Percentiles rank a stretch among this genome's conserved stretches.
Evolutionary conservation across 148 eudicot species (phyloP).

Genomic region (Cornus kousa): DNA sequence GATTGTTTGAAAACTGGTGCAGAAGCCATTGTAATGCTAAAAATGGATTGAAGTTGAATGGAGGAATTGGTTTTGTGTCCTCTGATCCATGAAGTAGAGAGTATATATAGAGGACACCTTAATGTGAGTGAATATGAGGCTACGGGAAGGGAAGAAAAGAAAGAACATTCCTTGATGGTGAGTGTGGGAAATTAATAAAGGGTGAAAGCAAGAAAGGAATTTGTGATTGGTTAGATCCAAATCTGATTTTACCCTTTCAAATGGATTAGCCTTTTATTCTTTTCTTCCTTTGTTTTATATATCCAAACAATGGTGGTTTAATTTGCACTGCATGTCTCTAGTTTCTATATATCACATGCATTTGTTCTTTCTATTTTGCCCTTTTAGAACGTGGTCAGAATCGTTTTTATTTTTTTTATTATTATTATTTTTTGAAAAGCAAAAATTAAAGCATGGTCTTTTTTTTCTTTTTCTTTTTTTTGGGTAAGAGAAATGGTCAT

Average conservation of each 20-base stretch:
- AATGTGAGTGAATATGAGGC: constrained; percentile 1
- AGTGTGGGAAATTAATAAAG: constrained; percentile 34
- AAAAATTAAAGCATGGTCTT: too few species aligned
- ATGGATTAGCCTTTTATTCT: constrained; percentile 13
- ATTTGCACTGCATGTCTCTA: too few species aligned
- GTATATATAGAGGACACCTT: constrained; percentile 5
- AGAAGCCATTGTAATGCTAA: constrained; percentile 34
- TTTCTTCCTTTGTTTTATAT: constrained; percentile 9
- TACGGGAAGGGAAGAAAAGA: constrained; percentile 17
- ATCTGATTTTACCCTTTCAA: constrained; percentile 1
- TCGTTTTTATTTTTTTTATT: too few species aligned
- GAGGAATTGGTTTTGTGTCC: neutral
- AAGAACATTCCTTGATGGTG: constrained; percentile 43
- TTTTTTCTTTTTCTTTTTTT: too few species aligned
- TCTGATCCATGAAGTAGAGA: neutral
- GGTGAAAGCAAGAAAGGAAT: constrained; percentile 32
- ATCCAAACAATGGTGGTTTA: too few species aligned
- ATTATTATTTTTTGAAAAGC: too few species aligned
- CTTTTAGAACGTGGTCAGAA: too few species aligned
- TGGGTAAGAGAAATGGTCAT: too few species aligned
- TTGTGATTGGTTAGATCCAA: constrained; percentile 7
- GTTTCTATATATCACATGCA: too few species aligned
- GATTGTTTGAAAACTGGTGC: constrained; percentile 36
- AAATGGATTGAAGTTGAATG: neutral
- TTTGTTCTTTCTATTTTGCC: too few species aligned